These are phyloP conservation scores for Cutaneotrichosporon sp. DNA, from an alignment of 1,284 basidiomycete genomes.

Conservation along the genomic window DNA sequence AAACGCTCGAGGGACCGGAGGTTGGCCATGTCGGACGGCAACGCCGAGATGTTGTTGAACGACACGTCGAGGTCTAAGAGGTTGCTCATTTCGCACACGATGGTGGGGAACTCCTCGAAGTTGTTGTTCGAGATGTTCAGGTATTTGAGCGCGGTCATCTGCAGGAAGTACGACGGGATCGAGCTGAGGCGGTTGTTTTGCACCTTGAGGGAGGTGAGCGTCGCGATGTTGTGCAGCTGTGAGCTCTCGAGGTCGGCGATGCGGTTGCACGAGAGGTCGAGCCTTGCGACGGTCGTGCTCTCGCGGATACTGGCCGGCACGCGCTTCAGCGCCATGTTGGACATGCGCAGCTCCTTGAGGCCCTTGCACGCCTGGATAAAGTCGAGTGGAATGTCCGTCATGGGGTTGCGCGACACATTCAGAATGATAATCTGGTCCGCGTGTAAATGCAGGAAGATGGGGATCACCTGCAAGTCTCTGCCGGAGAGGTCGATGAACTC, in stretches of 20 bases:
- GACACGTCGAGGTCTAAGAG: constrained; percentile 90
- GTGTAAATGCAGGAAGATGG: constrained; percentile 82
- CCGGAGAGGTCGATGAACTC: constrained; percentile 83
- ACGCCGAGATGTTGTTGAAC: constrained; percentile 83
- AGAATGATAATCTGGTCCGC: constrained; percentile 84
- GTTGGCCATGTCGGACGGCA: constrained; percentile 78
- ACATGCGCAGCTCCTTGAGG: constrained; percentile 82
- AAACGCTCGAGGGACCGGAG: constrained; percentile 72
- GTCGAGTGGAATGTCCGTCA: constrained; percentile 94
- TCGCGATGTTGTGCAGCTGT: constrained; percentile 73
- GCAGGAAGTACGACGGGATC: constrained; percentile 81
- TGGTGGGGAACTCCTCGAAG: constrained; percentile 75
- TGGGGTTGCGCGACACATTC: constrained; percentile 91
- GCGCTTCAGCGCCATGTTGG: constrained; percentile 93
- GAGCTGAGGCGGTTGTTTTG: constrained; percentile 92
- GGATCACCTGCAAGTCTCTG: constrained; percentile 83
- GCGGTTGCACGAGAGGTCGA: constrained; percentile 92
- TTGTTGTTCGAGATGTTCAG: constrained; percentile 98
- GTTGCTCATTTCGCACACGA: constrained; percentile 71
- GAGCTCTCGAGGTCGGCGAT: constrained; percentile 88
- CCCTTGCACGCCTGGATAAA: constrained; percentile 88
- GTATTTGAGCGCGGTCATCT: constrained; percentile 69
- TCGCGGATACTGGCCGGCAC: constrained; percentile 83
- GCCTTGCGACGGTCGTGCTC: constrained; percentile 71
- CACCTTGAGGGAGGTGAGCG: constrained; percentile 71